phyloP scores from a whole-genome alignment of 2,329 filamentous ascomycete genomes.

The Claviceps fusiformis region DNA sequence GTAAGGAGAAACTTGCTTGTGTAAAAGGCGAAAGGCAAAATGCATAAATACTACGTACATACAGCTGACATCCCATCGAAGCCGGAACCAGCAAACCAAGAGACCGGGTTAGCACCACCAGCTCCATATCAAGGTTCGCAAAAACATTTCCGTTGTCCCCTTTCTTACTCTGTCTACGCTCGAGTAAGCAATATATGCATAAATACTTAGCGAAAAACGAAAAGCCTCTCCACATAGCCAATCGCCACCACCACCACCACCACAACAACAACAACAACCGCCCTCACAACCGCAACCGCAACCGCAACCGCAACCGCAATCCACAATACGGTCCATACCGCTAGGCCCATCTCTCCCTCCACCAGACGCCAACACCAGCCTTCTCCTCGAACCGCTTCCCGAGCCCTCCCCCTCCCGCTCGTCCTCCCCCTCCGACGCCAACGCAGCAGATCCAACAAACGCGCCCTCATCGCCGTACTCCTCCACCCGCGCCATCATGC shows the following conservation, averaged over 20 bases:
- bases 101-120: neutral
- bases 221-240: neutral
- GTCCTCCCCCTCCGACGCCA: constrained; percentile 12
- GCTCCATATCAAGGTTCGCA: neutral
- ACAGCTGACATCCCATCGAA: neutral
- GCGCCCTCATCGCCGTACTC: constrained; percentile 50
- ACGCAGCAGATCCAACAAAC: neutral
- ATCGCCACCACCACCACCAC: neutral
- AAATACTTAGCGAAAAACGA: neutral
- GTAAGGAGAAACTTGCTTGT: neutral
- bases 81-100: neutral
- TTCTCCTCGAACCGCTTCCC: constrained; percentile 7
- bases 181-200: neutral
- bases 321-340: constrained; percentile 17
- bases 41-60: too few species aligned
- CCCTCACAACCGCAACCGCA: neutral
- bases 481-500: constrained; percentile 47
- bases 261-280: neutral
- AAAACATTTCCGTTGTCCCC: neutral
- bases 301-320: neutral
- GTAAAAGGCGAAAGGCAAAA: neutral
- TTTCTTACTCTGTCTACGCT: neutral
- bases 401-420: constrained; percentile 7
- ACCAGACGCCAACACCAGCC: constrained; percentile 10
- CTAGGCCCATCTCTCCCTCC: constrained; percentile 27